phyloP scores from a whole-genome alignment of 768 basidiomycete species.

The Suillus paluster region DNA sequence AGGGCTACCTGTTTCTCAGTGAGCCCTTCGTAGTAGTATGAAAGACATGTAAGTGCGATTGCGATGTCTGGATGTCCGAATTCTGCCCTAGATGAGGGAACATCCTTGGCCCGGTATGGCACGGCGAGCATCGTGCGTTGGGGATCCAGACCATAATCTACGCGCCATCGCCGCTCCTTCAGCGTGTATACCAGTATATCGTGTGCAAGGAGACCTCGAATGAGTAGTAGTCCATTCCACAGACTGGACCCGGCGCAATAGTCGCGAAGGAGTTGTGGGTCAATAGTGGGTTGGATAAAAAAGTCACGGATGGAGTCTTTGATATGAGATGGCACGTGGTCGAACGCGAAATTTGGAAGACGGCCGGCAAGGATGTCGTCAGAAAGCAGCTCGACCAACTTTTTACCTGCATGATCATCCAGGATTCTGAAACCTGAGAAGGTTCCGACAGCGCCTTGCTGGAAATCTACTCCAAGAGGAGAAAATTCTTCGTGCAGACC shows the following conservation, averaged over 20 bases:
- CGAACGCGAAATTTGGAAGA: conserved; percentile 23
- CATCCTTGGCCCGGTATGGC: conserved; percentile 58
- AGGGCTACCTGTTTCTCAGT: conserved; percentile 39
- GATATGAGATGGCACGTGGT: conserved; percentile 19
- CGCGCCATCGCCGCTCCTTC: conserved; percentile 48
- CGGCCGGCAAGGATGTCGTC: conserved; percentile 23
- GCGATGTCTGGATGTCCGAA: conserved; percentile 58
- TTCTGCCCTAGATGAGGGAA: conserved; percentile 49
- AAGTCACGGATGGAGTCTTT: conserved; percentile 24
- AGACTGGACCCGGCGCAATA: conserved; percentile 17
- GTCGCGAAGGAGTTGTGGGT: conserved; percentile 3
- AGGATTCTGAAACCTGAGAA: conserved; percentile 15
- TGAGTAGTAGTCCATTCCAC: conserved; percentile 45
- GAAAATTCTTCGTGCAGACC: conserved; percentile 3
- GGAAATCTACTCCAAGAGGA: conserved; percentile 13
- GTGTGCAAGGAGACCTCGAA: conserved; percentile 48
- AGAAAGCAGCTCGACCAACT: neutral
- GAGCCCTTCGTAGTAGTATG: conserved; percentile 55
- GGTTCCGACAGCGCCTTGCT: neutral
- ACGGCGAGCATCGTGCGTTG: conserved; percentile 51
- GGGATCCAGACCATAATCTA: conserved; percentile 53
- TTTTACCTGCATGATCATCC: conserved; percentile 1
- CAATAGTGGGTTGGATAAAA: conserved; percentile 21
- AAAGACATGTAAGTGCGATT: conserved; percentile 49
- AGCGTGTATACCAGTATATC: conserved; percentile 46